Evolutionary conservation across 768 basidiomycete genomes (phyloP).

Genomic region (Suillus weaverae): DNA sequence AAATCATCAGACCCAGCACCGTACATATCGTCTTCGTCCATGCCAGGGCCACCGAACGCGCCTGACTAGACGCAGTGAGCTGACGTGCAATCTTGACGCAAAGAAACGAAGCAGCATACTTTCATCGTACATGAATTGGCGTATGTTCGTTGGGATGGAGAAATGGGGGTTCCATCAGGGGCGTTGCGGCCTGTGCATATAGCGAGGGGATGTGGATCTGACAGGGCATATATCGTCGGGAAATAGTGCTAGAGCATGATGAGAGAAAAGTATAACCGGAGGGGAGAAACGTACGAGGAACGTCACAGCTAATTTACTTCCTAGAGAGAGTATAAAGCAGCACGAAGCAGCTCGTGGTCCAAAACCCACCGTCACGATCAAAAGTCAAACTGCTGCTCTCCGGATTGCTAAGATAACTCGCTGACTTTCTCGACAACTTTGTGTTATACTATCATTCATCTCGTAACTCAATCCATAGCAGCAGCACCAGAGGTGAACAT

Average conservation of each 20-base stretch:
- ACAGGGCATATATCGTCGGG: constrained; percentile 69
- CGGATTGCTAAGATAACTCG: constrained; percentile 49
- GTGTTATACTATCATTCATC: constrained; percentile 45
- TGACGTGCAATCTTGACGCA: not conserved
- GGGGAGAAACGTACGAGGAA: constrained; percentile 52
- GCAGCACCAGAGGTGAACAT: constrained; percentile 30
- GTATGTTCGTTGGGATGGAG: constrained; percentile 53
- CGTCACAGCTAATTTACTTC: constrained; percentile 62
- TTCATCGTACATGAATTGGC: constrained; percentile 79
- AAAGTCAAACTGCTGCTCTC: constrained; percentile 70
- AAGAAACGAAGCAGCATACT: constrained; percentile 36
- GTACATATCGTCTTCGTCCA: constrained; percentile 58
- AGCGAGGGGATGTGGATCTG: constrained; percentile 70
- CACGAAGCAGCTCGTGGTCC: constrained; percentile 4
- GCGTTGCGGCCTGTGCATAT: constrained; percentile 58
- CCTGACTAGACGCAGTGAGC: constrained; percentile 53
- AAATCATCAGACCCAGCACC: constrained; percentile 85
- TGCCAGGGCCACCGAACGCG: constrained; percentile 64
- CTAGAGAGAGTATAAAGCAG: constrained; percentile 34
- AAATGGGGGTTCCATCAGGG: constrained; percentile 54
- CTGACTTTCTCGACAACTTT: constrained; percentile 42
- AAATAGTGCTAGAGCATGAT: constrained; percentile 51
- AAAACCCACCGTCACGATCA: constrained; percentile 58
- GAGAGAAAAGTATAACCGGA: not conserved
- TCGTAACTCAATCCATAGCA: constrained; percentile 9